A percentile compares a stretch with the other conserved stretches of the same genome.
These are phyloP conservation scores for Oryza meyeriana DNA, from an alignment of 176 grass and related monocot genomes.

Conservation along the genomic window DNA sequence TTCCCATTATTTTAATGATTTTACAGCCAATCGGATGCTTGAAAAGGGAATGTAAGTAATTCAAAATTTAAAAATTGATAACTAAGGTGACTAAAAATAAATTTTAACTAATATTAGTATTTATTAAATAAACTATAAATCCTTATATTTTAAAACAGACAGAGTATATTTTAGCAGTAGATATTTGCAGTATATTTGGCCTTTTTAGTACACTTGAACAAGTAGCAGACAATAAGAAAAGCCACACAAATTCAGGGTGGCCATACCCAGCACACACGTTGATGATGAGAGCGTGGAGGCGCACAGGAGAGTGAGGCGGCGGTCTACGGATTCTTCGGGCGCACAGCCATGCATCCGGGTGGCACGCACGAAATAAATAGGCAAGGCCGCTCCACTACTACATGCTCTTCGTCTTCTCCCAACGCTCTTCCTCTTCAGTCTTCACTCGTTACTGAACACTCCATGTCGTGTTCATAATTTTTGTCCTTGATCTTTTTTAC, in stretches of 20 bases:
- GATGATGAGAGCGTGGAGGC: background rate
- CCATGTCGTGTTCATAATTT: background rate
- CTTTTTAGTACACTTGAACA: background rate
- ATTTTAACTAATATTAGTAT: too few species aligned
- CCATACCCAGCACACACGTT: constrained; percentile 1
- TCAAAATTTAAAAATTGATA: too few species aligned
- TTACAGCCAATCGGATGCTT: too few species aligned
- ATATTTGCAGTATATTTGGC: background rate
- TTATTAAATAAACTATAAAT: too few species aligned
- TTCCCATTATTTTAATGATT: too few species aligned
- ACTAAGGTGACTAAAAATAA: too few species aligned
- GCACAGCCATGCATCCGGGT: background rate
- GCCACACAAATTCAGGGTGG: background rate
- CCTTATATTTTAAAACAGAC: too few species aligned
- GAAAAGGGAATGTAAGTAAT: too few species aligned
- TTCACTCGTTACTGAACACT: background rate
- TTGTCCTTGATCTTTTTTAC: background rate
- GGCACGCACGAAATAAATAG: constrained; percentile 16
- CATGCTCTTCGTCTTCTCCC: background rate
- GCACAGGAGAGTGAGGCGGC: constrained; percentile 15
- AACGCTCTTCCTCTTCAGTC: background rate
- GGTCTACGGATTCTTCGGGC: background rate
- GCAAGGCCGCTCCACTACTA: too few species aligned
- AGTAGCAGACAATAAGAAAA: background rate
- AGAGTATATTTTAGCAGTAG: too few species aligned